These are phyloP conservation scores for Bisporella sp. DNA, from an alignment of 2,329 filamentous ascomycete genomes.

Conservation along the genomic window DNA sequence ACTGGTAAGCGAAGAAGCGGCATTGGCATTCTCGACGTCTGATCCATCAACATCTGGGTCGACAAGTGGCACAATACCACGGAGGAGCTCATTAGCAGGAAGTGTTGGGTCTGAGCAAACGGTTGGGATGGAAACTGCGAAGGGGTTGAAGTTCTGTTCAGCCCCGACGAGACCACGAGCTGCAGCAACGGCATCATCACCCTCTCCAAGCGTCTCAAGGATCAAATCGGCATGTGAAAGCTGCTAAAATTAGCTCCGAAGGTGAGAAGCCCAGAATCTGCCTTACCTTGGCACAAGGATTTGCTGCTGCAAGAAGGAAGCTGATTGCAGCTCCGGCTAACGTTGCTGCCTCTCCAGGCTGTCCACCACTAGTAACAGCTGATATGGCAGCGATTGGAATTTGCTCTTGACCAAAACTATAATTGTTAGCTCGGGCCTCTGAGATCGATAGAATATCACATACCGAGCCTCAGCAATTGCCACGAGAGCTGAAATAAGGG, in stretches of 20 bases:
- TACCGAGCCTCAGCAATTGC: slow-evolving; percentile 25
- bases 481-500: slow-evolving; percentile 17
- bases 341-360: slow-evolving; percentile 53
- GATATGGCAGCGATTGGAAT: slow-evolving; percentile 45
- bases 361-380: slow-evolving; percentile 46
- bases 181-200: slow-evolving; percentile 50
- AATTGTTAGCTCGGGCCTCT: neutral
- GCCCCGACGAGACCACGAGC: slow-evolving; percentile 57
- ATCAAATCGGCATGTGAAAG: slow-evolving; percentile 59
- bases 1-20: slow-evolving; percentile 41
- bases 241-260: slow-evolving; percentile 3
- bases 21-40: slow-evolving; percentile 53
- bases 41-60: slow-evolving; percentile 55
- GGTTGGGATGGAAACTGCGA: slow-evolving; percentile 48
- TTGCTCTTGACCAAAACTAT: slow-evolving; percentile 57
- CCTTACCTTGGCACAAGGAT: slow-evolving; percentile 56
- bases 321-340: slow-evolving; percentile 57
- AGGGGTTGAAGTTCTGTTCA: slow-evolving; percentile 70
- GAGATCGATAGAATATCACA: neutral
- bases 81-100: slow-evolving; percentile 51
- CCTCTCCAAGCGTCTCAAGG: slow-evolving; percentile 51
- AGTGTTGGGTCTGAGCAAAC: slow-evolving; percentile 59
- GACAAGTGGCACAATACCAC: slow-evolving; percentile 60
- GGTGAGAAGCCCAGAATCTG: neutral
- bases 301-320: slow-evolving; percentile 56